phyloP scores from a whole-genome alignment of 2,329 filamentous ascomycete species.

The Aplosporella prunicola region DNA sequence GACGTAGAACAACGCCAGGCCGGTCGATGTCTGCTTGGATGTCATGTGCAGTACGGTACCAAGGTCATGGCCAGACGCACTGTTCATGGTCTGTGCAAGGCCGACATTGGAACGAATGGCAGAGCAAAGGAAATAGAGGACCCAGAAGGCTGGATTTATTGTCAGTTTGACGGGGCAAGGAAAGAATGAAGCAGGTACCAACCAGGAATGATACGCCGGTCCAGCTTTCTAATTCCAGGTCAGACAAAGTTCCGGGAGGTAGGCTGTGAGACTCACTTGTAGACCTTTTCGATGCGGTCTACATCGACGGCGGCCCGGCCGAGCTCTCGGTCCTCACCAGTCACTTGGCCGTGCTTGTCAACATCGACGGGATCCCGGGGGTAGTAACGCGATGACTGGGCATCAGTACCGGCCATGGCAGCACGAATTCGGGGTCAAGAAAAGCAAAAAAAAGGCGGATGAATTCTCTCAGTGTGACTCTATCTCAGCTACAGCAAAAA shows the following conservation, averaged over 20 bases:
- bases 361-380: too few relatives aligned
- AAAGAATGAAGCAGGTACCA: slow-evolving; percentile 1
- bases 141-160: slow-evolving; percentile 60
- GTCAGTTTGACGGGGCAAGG: not conserved
- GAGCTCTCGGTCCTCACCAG: slow-evolving; percentile 25
- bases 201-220: slow-evolving; percentile 48
- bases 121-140: slow-evolving; percentile 84
- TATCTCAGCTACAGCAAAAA: too few relatives aligned
- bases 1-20: slow-evolving; percentile 82
- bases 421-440: not conserved
- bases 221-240: slow-evolving; percentile 39
- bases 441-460: too few relatives aligned
- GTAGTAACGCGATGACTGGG: too few relatives aligned
- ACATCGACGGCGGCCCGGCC: slow-evolving; percentile 22
- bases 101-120: slow-evolving; percentile 88
- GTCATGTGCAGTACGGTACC: slow-evolving; percentile 58
- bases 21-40: slow-evolving; percentile 70
- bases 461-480: too few relatives aligned
- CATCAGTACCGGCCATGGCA: too few relatives aligned
- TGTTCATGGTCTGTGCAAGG: slow-evolving; percentile 91
- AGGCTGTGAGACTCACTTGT: slow-evolving; percentile 20
- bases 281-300: slow-evolving; percentile 28
- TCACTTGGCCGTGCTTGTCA: slow-evolving; percentile 20
- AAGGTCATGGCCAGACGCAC: slow-evolving; percentile 60
- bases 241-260: too few relatives aligned